Percentiles rank a stretch among this genome's conserved stretches.
Evolutionary conservation across 2,329 filamentous ascomycete genomes (phyloP).

Genomic region (Hypoxylon sp.): DNA sequence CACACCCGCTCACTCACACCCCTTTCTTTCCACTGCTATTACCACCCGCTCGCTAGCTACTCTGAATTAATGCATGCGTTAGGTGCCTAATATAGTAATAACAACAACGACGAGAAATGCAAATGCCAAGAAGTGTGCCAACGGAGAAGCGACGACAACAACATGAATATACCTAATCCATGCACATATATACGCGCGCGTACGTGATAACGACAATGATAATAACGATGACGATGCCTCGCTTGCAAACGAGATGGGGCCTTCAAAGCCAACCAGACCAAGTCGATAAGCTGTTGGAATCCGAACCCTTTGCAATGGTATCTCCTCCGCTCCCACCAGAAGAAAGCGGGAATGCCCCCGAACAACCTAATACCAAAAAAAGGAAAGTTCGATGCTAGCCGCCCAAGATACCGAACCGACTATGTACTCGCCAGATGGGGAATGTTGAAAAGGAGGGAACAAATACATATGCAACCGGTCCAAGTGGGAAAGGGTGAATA

Average conservation of each 20-base stretch:
- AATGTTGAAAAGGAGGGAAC: conserved; percentile 5
- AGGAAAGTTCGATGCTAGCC: conserved; percentile 32
- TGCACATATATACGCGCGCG: neutral
- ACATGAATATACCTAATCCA: neutral
- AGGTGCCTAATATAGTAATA: neutral
- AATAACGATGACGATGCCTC: neutral
- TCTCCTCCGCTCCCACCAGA: conserved; percentile 46
- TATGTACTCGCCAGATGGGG: conserved; percentile 11
- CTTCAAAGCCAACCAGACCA: conserved; percentile 2
- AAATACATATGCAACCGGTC: conserved; percentile 32
- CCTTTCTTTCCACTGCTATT: neutral
- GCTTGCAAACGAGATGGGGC: neutral
- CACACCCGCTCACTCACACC: neutral
- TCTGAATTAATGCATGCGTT: neutral
- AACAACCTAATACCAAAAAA: conserved; percentile 22
- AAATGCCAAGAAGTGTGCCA: neutral
- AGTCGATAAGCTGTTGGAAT: neutral
- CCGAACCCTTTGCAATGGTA: conserved; percentile 41
- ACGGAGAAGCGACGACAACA: neutral
- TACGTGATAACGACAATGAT: no score
- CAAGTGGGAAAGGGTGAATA: conserved; percentile 1
- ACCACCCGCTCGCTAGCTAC: neutral
- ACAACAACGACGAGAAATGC: neutral
- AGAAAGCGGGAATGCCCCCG: conserved; percentile 22
- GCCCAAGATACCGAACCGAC: conserved; percentile 32